Evolutionary conservation across 306 rosid genomes (phyloP).

Genomic region (Mimosa bimucronata): DNA sequence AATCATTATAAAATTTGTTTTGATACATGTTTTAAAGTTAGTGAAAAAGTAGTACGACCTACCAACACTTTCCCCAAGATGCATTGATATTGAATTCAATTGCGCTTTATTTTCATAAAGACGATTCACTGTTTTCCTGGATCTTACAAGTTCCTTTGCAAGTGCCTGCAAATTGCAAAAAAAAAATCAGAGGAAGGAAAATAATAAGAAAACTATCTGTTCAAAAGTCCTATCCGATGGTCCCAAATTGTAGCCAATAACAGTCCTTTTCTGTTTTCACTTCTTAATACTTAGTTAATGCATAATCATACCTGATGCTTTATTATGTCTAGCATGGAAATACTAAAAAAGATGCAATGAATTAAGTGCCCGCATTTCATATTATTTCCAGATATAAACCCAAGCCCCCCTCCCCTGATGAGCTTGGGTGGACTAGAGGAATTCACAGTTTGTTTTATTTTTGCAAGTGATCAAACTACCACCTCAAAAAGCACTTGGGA

Average conservation of each 20-base stretch:
- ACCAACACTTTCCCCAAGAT: slow-evolving; percentile 99
- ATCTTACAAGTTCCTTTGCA: slow-evolving; percentile 87
- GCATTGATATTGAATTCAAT: slow-evolving; percentile 97
- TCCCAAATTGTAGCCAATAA: slow-evolving; percentile 4
- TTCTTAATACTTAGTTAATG: not conserved
- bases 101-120: slow-evolving; percentile 94
- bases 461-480: not conserved
- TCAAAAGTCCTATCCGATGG: slow-evolving; percentile 24
- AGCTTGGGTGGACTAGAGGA: not conserved
- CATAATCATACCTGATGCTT: not conserved
- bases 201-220: not conserved
- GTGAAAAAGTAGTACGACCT: slow-evolving; percentile 40
- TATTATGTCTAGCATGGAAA: slow-evolving; percentile 8
- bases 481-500: not conserved
- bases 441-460: not conserved
- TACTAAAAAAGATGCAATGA: not conserved
- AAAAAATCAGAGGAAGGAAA: slow-evolving; percentile 23
- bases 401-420: not conserved
- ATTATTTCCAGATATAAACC: slow-evolving; percentile 10
- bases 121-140: slow-evolving; percentile 88
- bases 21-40: not conserved
- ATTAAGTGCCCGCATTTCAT: not conserved
- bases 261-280: slow-evolving; percentile 12
- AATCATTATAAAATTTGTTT: not conserved
- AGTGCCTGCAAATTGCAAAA: slow-evolving; percentile 70